These are phyloP conservation scores for Biscutella auriculata DNA, from an alignment of 441 rosid genomes.

Conservation along the genomic window DNA sequence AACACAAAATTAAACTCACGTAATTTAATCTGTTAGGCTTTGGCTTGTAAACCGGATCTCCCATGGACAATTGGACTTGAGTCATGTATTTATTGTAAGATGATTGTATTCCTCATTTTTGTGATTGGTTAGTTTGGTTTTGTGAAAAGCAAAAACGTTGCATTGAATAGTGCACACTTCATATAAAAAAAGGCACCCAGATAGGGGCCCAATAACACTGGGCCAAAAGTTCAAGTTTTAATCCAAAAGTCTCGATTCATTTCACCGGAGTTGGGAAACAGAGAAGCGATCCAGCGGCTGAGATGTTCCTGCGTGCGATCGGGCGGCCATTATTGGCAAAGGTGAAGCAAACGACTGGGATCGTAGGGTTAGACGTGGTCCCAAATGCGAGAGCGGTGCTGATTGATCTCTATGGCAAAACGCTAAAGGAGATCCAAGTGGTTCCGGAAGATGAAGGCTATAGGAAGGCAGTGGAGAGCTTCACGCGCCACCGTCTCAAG, in stretches of 20 bases:
- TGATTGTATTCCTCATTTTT: too few species aligned
- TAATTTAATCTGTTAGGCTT: too few species aligned
- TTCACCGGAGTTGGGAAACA: slow-evolving; percentile 9
- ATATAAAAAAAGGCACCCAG: too few species aligned
- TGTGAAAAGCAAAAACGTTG: too few species aligned
- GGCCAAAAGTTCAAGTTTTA: background rate
- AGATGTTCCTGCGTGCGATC: slow-evolving; percentile 64
- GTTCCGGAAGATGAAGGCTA: slow-evolving; percentile 87
- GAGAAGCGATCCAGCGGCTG: slow-evolving; percentile 11
- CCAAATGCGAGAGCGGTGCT: slow-evolving; percentile 79
- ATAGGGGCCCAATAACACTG: background rate
- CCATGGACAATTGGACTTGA: too few species aligned
- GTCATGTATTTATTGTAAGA: too few species aligned
- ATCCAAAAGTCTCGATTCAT: background rate
- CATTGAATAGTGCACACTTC: too few species aligned
- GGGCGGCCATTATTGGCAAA: slow-evolving; percentile 84
- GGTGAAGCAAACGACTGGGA: slow-evolving; percentile 81
- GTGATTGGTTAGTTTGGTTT: too few species aligned
- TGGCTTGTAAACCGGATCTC: too few species aligned
- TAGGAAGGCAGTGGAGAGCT: slow-evolving; percentile 80
- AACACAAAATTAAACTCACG: too few species aligned
- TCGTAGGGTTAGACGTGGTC: slow-evolving; percentile 79
- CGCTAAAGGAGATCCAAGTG: slow-evolving; percentile 72
- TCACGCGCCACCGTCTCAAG: slow-evolving; percentile 58
- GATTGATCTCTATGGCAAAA: slow-evolving; percentile 52